Base-by-base conservation (phyloP, 768 basidiomycete genomes). In the Pleurotus sapidus region DNA sequence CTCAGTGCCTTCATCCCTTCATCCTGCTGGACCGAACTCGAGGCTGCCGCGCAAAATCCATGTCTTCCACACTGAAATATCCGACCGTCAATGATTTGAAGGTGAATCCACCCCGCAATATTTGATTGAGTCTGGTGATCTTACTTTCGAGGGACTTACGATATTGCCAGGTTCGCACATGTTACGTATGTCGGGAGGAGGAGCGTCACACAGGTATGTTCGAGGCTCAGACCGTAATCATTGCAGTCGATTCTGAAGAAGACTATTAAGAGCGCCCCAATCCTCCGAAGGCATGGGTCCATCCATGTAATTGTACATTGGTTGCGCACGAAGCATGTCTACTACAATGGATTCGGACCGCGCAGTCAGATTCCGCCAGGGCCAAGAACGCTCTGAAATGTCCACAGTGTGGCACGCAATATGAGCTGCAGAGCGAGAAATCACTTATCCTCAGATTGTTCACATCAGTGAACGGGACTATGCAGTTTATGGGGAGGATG, bases 311-410 rank as follows among this genome's bases (percentile, higher is more conserved):
- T 47, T 93, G 91, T 65, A 91, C 91, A 0, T 79, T 93, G 39
- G 74, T 93, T 40, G 91, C 91, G 2, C 91, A 92, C 69, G 88
- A 92, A 66, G 72, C 82, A 0, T 93, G 91, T 71, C 81, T 93
- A 14, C 77, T 91, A 30, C 82, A 84, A 60, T 93, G 91, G 91
- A 89, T 93, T 39, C 81, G 84, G 59, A 78, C 87, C 15, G 82
- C 89, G 3, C 87, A 92, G 62, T 74, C 78, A 20, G 84, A 75
- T 47, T 57, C 77, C 5, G 70, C 75, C 8, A 81, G 84, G 7
- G 77, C 82, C 25, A 70, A 78, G 1, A 87, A 88, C 65, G 88
- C 89, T 0, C 78, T 91, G 59, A 89, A 90, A 65, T 93, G 91
- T 63, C 89, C 91, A 0, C 91, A 93, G 60, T 93, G 91, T 59